Base-by-base conservation (phyloP, 1,284 basidiomycete genomes). In the Rhodotorula sp. region DNA sequence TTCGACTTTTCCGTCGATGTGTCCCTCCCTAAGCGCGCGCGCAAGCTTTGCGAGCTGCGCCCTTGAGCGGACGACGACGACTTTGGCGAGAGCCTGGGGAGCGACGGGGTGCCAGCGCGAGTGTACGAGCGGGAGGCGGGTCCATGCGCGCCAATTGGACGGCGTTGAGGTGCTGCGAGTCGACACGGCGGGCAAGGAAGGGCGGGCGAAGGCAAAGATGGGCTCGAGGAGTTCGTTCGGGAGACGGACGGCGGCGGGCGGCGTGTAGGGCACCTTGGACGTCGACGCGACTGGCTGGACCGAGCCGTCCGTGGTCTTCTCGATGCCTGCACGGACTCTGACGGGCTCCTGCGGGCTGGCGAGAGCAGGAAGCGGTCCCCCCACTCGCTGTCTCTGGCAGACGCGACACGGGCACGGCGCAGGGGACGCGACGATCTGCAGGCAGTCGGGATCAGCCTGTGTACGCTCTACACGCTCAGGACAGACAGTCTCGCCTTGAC, bases 151-250 rank as follows among this genome's bases (percentile, higher is more conserved):
- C 53, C 45, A 55, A 5, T 27, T 27, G 45, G 14, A 14, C 21
- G 58, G n/a, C 16, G 17, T 44, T 0, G 65, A 58, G 13, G 23
- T 34, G 27, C 5, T 12, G 5, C 16, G 25, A 19, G 34, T 44
- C 5, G 42, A 10, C 3, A 34, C 16, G 12, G n/a, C 23, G 5
- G 60, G 55, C 19, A 61, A 21, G 3, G 68, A 4, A 0, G 69
- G 64, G 2, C 64, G 54, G 13, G 69, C 69, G 45, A 59, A 50
- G 10, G 27, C 23, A 45, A 70, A 48, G 56, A 70, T 64, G 60
- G n/a, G 13, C 14, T 49, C 50, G 48, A 70, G 56, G 21, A 70
- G 48, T 25, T 70, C 68, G 60, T 53, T 48, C 9, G 68, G 68
- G n/a, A 70, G 64, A 10, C 54, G 48, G 27, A 62, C 9, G 1